phyloP scores from a whole-genome alignment of 805 yeast genomes.

The Suhomyces sp. region DNA sequence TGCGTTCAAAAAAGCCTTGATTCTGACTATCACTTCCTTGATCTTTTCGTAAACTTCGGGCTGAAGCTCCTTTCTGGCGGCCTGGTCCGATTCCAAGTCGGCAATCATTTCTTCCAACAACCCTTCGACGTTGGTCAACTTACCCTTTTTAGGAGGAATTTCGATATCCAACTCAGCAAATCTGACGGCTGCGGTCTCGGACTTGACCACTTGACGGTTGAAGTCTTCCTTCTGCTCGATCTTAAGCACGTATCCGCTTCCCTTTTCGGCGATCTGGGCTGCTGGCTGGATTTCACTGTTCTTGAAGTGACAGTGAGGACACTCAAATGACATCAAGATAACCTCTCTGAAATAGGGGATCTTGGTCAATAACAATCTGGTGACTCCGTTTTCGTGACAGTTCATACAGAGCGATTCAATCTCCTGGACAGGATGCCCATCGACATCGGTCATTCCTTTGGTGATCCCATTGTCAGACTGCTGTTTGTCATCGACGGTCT shows the following conservation, averaged over 20 bases:
- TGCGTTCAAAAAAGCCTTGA: conserved; percentile 60
- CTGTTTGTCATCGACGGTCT: conserved; percentile 17
- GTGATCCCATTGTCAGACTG: conserved; percentile 41
- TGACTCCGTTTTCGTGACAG: conserved; percentile 82
- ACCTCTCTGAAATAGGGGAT: conserved; percentile 92
- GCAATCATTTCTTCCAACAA: conserved; percentile 76
- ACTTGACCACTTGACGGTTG: conserved; percentile 87
- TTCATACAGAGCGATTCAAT: conserved; percentile 94
- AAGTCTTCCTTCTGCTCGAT: conserved; percentile 70
- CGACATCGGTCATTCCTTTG: conserved; percentile 79
- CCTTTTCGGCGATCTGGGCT: conserved; percentile 84
- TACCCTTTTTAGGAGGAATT: conserved; percentile 94
- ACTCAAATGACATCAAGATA: conserved; percentile 89
- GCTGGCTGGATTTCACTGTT: conserved; percentile 97
- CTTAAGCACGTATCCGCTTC: conserved; percentile 66
- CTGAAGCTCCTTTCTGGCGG: conserved; percentile 66
- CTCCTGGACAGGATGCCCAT: conserved; percentile 94
- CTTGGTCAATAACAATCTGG: conserved; percentile 77
- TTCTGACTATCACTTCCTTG: conserved; percentile 60
- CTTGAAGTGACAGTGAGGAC: conserved; percentile 91
- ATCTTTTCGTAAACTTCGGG: conserved; percentile 78
- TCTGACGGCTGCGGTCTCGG: conserved; percentile 77
- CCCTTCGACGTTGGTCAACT: conserved; percentile 90
- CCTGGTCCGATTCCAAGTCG: conserved; percentile 80
- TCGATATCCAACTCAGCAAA: conserved; percentile 86